Percentiles rank a stretch among this genome's conserved stretches.
Conservation (phyloP, 352 stramenopile genomes). For the Phytopythium ostracodes region DNA sequence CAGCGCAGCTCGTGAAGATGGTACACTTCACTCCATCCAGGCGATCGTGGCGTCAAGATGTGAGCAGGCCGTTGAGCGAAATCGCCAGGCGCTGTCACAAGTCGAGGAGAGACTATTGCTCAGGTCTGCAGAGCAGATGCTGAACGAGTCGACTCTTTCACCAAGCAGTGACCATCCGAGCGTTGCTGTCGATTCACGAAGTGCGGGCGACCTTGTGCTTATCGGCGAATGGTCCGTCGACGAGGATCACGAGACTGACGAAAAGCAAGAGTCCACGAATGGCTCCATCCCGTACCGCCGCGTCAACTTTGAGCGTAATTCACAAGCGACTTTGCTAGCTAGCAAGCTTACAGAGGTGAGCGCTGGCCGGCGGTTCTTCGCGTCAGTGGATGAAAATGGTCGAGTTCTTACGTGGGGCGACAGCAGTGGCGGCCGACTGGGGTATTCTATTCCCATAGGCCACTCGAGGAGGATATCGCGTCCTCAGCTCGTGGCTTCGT, state of each 20-base stretch:
- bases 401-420: constrained; percentile 61
- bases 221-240: constrained; percentile 46
- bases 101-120: background rate
- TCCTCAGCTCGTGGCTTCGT: constrained; percentile 30
- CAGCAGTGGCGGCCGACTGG: constrained; percentile 51
- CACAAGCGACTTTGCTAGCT: background rate
- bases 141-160: background rate
- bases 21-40: constrained; percentile 9
- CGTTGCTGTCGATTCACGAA: background rate
- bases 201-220: constrained; percentile 12
- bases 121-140: background rate
- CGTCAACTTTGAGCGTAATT: background rate
- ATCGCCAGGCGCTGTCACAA: constrained; percentile 14
- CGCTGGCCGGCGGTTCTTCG: constrained; percentile 58
- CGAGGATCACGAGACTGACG: constrained; percentile 9
- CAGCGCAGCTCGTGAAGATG: constrained; percentile 13
- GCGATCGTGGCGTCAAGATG: constrained; percentile 25
- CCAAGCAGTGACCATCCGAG: background rate
- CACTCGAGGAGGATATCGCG: constrained; percentile 31
- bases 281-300: background rate
- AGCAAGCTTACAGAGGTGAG: constrained; percentile 31
- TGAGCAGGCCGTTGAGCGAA: constrained; percentile 15
- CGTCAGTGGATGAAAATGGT: constrained; percentile 34
- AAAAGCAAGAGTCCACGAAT: background rate
- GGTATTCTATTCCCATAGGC: constrained; percentile 40